Evolutionary conservation across 2,329 filamentous ascomycete species (phyloP).

Genomic region (Sclerotinia subarctica): DNA sequence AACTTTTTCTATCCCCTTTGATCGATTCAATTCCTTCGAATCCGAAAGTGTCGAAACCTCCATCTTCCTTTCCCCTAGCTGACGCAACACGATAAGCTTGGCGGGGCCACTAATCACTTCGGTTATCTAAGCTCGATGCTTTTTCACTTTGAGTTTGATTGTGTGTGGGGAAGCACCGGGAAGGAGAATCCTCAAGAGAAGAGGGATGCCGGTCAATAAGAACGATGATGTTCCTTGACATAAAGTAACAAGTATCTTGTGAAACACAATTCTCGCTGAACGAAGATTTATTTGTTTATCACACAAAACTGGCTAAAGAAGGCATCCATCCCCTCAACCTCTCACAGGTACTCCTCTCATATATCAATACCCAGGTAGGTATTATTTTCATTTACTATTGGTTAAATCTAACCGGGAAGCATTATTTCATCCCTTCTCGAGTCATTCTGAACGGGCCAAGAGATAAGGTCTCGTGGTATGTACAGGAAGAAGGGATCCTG

Average conservation of each 20-base stretch:
- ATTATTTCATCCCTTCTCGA: background rate
- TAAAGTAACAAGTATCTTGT: background rate
- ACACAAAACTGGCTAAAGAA: background rate
- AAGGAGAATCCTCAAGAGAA: background rate
- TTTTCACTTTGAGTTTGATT: background rate
- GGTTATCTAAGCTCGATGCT: constrained; percentile 1
- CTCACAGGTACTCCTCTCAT: background rate
- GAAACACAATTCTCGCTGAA: background rate
- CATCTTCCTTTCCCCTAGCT: background rate
- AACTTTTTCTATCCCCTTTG: background rate
- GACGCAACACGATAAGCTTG: constrained; percentile 7
- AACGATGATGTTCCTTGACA: background rate
- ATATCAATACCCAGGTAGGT: background rate
- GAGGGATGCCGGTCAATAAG: background rate
- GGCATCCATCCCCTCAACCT: background rate
- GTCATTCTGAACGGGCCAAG: background rate
- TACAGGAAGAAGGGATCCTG: too few relatives aligned
- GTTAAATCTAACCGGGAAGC: background rate
- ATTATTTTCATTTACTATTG: background rate
- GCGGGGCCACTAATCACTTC: background rate
- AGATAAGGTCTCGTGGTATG: constrained; percentile 7
- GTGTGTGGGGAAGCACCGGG: background rate
- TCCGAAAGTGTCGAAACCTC: background rate
- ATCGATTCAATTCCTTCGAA: background rate
- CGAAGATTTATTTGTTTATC: background rate